Percentiles rank a stretch among this genome's conserved stretches.
phyloP scores from a whole-genome alignment of 2,329 filamentous ascomycete species.

The Ceratocystiopsis minuta region DNA sequence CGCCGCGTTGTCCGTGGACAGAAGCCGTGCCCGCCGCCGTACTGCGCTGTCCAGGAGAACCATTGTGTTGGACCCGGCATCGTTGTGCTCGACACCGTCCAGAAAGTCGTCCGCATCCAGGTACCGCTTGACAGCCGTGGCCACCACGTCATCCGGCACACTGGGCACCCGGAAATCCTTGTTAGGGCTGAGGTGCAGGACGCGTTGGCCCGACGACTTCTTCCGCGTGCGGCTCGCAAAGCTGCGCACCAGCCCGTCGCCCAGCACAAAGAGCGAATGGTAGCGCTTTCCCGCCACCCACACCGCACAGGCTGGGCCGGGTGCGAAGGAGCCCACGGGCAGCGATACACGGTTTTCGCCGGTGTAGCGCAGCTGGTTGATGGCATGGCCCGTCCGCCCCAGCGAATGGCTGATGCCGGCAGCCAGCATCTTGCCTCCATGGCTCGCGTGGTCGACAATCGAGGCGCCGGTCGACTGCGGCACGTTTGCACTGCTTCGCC shows the following conservation, averaged over 20 bases:
- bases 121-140: conserved; percentile 35
- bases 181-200: conserved; percentile 38
- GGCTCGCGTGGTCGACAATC: conserved; percentile 43
- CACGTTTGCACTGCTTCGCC: conserved; percentile 28
- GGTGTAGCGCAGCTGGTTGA: conserved; percentile 54
- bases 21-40: conserved; percentile 17
- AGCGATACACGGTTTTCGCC: conserved; percentile 59
- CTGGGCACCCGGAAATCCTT: conserved; percentile 49
- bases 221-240: conserved; percentile 42
- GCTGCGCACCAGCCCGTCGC: conserved; percentile 46
- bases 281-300: conserved; percentile 47
- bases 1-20: conserved; percentile 19
- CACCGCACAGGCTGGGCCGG: conserved; percentile 40
- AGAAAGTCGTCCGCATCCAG: conserved; percentile 39
- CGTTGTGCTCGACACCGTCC: conserved; percentile 33
- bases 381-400: conserved; percentile 51
- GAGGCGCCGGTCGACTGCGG: conserved; percentile 23
- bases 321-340: conserved; percentile 34
- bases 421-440: conserved; percentile 54
- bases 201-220: conserved; percentile 33
- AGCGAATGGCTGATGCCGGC: conserved; percentile 58
- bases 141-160: conserved; percentile 40
- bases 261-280: conserved; percentile 45
- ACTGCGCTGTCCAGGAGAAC: conserved; percentile 24
- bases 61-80: conserved; percentile 36